phyloP scores from a whole-genome alignment of 345 rosid species.

The Linum usitatissimum region DNA sequence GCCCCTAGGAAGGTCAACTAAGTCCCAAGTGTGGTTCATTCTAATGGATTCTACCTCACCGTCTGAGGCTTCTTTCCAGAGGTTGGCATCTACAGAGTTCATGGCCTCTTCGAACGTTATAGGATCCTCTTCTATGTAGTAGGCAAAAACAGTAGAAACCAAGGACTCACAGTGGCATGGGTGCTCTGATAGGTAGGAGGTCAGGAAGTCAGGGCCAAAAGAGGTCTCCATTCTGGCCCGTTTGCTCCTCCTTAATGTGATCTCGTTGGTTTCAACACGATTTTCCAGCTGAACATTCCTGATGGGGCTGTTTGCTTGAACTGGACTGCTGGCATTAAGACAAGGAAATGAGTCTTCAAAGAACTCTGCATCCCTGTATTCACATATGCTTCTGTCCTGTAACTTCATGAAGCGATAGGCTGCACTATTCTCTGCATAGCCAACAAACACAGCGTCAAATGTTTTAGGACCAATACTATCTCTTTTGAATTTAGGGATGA shows the following conservation, averaged over 20 bases:
- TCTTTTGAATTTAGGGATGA: not conserved
- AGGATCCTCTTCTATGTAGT: too few relatives aligned
- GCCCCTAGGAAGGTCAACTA: not conserved
- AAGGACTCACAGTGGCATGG: too few relatives aligned
- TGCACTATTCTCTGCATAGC: not conserved
- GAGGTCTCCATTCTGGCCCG: not conserved
- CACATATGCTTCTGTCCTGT: not conserved
- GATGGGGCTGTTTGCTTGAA: not conserved
- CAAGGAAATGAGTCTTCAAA: slow-evolving; percentile 2
- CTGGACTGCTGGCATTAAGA: too few relatives aligned
- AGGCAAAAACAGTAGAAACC: too few relatives aligned
- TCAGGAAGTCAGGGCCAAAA: not conserved
- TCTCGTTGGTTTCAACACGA: too few relatives aligned
- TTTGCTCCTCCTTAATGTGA: slow-evolving; percentile 1
- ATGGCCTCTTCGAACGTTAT: not conserved
- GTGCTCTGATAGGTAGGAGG: too few relatives aligned
- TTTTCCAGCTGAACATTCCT: not conserved
- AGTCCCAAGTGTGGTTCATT: not conserved
- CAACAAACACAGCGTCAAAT: not conserved
- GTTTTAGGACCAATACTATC: not conserved
- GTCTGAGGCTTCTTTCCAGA: not conserved
- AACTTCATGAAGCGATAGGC: not conserved
- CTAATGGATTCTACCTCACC: not conserved
- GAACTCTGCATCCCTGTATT: not conserved
- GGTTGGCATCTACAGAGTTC: not conserved